Evolutionary conservation across 768 basidiomycete species (phyloP).

Genomic region (Pluteus cervinus): DNA sequence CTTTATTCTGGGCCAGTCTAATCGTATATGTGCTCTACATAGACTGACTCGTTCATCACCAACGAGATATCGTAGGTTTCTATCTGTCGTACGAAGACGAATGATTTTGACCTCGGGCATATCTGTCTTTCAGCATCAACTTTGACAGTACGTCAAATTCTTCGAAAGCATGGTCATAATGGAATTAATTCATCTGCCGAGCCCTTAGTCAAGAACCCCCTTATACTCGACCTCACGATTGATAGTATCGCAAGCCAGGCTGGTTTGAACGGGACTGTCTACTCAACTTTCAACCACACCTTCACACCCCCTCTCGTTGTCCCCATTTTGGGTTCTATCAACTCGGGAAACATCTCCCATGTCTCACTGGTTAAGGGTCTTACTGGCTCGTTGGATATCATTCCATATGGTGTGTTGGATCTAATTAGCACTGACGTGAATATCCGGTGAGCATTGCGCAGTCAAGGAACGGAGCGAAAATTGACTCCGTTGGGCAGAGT

Average conservation of each 20-base stretch:
- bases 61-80: slow-evolving; percentile 30
- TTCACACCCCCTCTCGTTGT: slow-evolving; percentile 50
- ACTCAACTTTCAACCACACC: slow-evolving; percentile 52
- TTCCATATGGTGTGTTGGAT: slow-evolving; percentile 47
- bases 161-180: too few species aligned
- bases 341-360: slow-evolving; percentile 50
- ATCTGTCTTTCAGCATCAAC: slow-evolving; percentile 25
- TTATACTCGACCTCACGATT: slow-evolving; percentile 39
- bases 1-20: background rate
- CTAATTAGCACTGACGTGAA: slow-evolving; percentile 30
- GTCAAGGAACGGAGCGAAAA: too few species aligned
- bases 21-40: slow-evolving; percentile 1
- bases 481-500: background rate
- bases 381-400: slow-evolving; percentile 40
- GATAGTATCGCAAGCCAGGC: slow-evolving; percentile 35
- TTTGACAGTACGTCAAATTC: slow-evolving; percentile 26
- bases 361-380: slow-evolving; percentile 51
- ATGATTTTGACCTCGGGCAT: background rate
- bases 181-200: background rate
- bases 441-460: slow-evolving; percentile 32
- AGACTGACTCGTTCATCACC: slow-evolving; percentile 30
- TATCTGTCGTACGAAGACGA: background rate
- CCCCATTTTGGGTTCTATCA: slow-evolving; percentile 37
- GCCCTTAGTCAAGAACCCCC: slow-evolving; percentile 33
- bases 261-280: slow-evolving; percentile 46